Evolutionary conservation across 495 filamentous ascomycete species (phyloP).

Genomic region (Lasiosphaeria ovina): DNA sequence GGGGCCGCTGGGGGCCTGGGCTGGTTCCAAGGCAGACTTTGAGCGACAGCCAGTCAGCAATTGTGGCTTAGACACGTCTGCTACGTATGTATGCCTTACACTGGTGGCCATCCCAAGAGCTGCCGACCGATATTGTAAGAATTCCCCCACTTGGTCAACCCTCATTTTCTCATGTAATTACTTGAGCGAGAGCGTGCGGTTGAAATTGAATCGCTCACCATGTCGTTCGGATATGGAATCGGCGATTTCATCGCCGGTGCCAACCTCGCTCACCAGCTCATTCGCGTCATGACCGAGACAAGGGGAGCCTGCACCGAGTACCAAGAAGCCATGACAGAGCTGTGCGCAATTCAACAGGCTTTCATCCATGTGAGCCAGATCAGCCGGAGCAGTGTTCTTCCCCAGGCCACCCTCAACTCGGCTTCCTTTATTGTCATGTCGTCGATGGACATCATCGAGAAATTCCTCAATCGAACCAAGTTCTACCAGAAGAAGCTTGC

Average conservation of each 20-base stretch:
- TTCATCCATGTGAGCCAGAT: constrained; percentile 16
- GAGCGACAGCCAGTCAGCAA: too few species aligned
- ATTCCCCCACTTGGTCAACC: too few species aligned
- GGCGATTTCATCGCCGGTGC: constrained; percentile 12
- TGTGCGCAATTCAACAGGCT: constrained; percentile 13
- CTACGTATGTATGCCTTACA: too few species aligned
- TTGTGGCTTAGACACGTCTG: too few species aligned
- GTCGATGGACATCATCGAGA: constrained; percentile 12
- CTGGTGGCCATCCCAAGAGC: too few species aligned
- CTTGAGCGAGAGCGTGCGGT: too few species aligned
- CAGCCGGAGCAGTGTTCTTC: not conserved
- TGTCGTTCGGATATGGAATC: constrained; percentile 13
- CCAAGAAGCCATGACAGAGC: constrained; percentile 15
- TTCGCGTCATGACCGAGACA: constrained; percentile 14
- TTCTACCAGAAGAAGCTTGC: constrained; percentile 4
- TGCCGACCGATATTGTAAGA: too few species aligned
- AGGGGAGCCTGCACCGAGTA: constrained; percentile 9
- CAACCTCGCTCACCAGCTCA: constrained; percentile 10
- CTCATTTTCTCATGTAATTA: too few species aligned
- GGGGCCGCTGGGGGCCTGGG: too few species aligned
- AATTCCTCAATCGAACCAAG: constrained; percentile 11
- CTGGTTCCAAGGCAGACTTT: too few species aligned
- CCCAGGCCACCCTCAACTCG: constrained; percentile 11
- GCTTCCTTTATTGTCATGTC: constrained; percentile 11
- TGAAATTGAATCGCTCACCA: not conserved